Percentiles rank a stretch among this genome's conserved stretches.
These are phyloP conservation scores for Naematelia encephala DNA, from an alignment of 768 basidiomycete species.

Conservation along the genomic window DNA sequence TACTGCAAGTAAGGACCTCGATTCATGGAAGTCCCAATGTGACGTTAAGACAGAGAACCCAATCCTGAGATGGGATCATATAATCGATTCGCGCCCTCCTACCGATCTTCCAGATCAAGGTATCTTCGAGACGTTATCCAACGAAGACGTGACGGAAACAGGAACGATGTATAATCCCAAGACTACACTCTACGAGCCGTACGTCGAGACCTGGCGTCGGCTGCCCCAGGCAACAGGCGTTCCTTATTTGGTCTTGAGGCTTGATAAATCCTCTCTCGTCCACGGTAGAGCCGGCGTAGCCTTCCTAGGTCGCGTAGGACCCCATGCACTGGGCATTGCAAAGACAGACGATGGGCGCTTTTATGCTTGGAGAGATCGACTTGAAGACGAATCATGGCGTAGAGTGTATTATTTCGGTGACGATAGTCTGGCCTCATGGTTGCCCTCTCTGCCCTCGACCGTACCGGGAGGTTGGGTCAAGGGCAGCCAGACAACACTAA, in stretches of 20 bases:
- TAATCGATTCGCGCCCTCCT: conserved; percentile 28
- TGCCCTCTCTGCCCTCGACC: too few species aligned
- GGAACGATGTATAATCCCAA: conserved; percentile 32
- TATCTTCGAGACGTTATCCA: conserved; percentile 19
- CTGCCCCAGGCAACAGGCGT: neutral
- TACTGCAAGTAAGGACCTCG: conserved; percentile 13
- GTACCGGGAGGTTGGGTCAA: too few species aligned
- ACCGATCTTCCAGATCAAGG: conserved; percentile 33
- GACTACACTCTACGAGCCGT: conserved; percentile 19
- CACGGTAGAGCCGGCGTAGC: neutral
- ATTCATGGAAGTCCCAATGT: too few species aligned
- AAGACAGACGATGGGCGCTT: conserved; percentile 1
- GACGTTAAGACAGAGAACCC: conserved; percentile 19
- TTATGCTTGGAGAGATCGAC: conserved; percentile 12
- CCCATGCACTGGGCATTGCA: conserved; percentile 13
- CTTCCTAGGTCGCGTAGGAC: conserved; percentile 1
- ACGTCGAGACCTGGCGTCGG: conserved; percentile 28
- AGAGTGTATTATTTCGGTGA: too few species aligned
- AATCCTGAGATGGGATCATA: conserved; percentile 25
- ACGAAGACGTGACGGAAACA: conserved; percentile 24
- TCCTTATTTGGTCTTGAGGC: conserved; percentile 1
- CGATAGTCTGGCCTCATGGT: too few species aligned
- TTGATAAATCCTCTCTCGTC: neutral
- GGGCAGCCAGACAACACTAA: too few species aligned
- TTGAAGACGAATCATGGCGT: conserved; percentile 5